phyloP scores from a whole-genome alignment of 2,329 filamentous ascomycete species.

The Zymoseptoria ardabiliae region DNA sequence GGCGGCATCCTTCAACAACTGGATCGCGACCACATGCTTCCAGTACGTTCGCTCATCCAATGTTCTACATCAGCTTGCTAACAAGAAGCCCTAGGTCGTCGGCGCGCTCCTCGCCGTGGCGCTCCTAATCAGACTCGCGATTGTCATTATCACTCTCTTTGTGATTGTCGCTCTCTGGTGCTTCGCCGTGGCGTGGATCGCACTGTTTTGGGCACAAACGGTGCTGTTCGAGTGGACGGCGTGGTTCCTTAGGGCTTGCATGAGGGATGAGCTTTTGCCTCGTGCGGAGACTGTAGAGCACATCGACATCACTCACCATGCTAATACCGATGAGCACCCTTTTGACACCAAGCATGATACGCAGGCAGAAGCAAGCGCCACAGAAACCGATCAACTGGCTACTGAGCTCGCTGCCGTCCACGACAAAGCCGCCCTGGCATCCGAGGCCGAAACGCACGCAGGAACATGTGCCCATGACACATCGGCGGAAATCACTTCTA shows the following conservation, averaged over 20 bases:
- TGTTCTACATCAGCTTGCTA: background rate
- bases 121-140: slow-evolving; percentile 4
- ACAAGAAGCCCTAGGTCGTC: slow-evolving; percentile 5
- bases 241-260: slow-evolving; percentile 4
- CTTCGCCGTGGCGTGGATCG: slow-evolving; percentile 12
- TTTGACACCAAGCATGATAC: background rate
- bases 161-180: slow-evolving; percentile 6
- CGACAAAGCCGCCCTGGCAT: background rate
- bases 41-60: slow-evolving; percentile 1
- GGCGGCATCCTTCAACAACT: background rate
- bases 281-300: background rate
- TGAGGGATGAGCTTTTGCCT: background rate
- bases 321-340: background rate
- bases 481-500: background rate
- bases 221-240: slow-evolving; percentile 7
- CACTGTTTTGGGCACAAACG: slow-evolving; percentile 10
- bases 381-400: background rate
- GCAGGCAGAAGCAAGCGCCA: background rate
- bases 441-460: background rate
- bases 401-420: background rate
- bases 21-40: slow-evolving; percentile 4
- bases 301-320: background rate
- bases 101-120: slow-evolving; percentile 6
- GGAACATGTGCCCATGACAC: background rate
- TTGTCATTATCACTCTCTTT: slow-evolving; percentile 9